A percentile compares a stretch with the other conserved stretches of the same genome.
These are phyloP conservation scores for Penicillium nordicum DNA, from an alignment of 2,329 filamentous ascomycete species.

Conservation along the genomic window DNA sequence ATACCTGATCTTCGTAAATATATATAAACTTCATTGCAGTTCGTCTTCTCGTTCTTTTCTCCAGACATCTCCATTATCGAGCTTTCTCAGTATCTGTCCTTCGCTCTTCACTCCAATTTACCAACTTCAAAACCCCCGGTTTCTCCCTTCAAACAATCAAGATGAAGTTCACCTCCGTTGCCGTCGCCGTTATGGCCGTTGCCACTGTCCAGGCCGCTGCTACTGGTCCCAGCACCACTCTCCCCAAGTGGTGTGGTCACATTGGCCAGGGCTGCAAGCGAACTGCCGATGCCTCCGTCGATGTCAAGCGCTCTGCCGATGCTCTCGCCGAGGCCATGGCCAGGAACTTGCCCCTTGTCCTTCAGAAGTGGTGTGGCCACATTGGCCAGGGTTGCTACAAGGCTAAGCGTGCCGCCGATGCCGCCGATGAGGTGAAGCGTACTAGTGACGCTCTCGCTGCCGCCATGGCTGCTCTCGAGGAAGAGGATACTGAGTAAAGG, in stretches of 20 bases:
- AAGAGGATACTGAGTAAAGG: slow-evolving; percentile 25
- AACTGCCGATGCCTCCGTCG: slow-evolving; percentile 23
- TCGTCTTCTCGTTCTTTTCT: neutral
- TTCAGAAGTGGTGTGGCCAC: slow-evolving; percentile 33
- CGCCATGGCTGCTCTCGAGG: slow-evolving; percentile 32
- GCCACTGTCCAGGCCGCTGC: slow-evolving; percentile 31
- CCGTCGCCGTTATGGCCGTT: slow-evolving; percentile 43
- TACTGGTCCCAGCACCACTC: slow-evolving; percentile 3
- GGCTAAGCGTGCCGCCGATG: slow-evolving; percentile 62
- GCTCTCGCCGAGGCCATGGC: slow-evolving; percentile 33
- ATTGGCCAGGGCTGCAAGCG: slow-evolving; percentile 33
- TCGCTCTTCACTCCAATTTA: slow-evolving; percentile 8
- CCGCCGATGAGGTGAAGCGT: slow-evolving; percentile 53
- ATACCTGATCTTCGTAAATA: neutral
- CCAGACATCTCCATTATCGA: slow-evolving; percentile 7
- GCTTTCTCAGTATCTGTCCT: slow-evolving; percentile 11
- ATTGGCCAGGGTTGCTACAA: slow-evolving; percentile 51
- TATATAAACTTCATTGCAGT: neutral
- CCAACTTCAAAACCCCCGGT: slow-evolving; percentile 10
- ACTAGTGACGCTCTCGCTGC: slow-evolving; percentile 32
- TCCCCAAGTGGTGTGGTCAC: slow-evolving; percentile 30
- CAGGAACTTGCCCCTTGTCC: slow-evolving; percentile 21
- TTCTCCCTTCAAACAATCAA: slow-evolving; percentile 21
- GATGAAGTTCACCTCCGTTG: slow-evolving; percentile 50
- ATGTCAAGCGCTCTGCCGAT: slow-evolving; percentile 33